Conservation (phyloP, 495 filamentous ascomycete genomes). For the Penicillium fimorum region DNA sequence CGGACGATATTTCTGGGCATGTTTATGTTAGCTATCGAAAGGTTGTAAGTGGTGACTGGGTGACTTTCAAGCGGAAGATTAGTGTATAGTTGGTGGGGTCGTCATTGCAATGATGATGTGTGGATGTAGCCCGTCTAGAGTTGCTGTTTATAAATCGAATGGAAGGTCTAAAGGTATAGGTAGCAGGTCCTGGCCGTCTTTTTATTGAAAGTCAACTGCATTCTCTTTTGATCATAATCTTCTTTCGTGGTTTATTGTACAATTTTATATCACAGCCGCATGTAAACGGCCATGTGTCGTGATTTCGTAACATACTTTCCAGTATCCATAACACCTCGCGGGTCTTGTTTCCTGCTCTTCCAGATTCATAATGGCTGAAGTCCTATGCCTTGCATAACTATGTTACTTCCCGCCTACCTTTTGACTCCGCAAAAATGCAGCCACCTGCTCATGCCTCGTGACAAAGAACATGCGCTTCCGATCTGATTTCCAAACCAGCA, state of each 20-base stretch:
- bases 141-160: too few relatives aligned
- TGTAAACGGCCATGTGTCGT: conserved; percentile 2
- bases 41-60: conserved; percentile 5
- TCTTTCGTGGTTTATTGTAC: conserved; percentile 4
- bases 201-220: background rate
- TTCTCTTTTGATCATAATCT: background rate
- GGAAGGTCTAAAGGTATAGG: too few relatives aligned
- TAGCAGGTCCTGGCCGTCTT: too few relatives aligned
- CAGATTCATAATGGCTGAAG: conserved; percentile 1
- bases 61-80: conserved; percentile 3
- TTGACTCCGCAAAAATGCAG: conserved; percentile 70
- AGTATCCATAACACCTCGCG: background rate
- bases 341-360: background rate
- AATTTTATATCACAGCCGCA: conserved; percentile 7
- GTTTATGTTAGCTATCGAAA: conserved; percentile 17
- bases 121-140: too few relatives aligned
- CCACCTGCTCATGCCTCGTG: conserved; percentile 79
- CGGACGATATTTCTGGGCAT: conserved; percentile 9
- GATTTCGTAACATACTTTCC: conserved; percentile 9
- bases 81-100: background rate
- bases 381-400: background rate
- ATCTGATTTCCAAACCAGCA: conserved; percentile 82
- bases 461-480: conserved; percentile 81
- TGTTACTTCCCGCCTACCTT: conserved; percentile 16
- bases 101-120: too few relatives aligned